Conservation (phyloP, 306 rosid genomes). For the Ormosia semicastrata region DNA sequence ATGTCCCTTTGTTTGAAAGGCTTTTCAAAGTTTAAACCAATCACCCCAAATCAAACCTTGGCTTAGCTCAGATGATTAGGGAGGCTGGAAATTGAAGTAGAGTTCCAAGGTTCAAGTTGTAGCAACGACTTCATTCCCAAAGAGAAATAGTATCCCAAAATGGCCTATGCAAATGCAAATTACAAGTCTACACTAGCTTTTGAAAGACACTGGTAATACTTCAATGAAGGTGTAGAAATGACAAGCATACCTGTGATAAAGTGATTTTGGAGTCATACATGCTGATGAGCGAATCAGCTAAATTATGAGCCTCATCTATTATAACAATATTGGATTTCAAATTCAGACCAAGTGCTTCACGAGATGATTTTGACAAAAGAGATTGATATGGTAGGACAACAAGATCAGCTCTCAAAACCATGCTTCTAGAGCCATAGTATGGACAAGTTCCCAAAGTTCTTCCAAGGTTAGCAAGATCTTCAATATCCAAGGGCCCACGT, state of each 20-base stretch:
- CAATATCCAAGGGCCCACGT: constrained; percentile 84
- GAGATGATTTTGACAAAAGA: constrained; percentile 89
- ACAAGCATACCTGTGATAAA: constrained; percentile 60
- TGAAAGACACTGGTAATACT: constrained; percentile 1
- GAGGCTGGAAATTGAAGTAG: background rate
- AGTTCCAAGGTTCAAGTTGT: background rate
- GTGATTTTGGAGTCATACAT: constrained; percentile 82
- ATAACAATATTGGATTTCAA: constrained; percentile 76
- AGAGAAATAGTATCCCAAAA: constrained; percentile 8
- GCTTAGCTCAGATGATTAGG: background rate
- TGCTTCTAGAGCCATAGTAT: constrained; percentile 89
- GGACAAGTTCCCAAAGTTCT: constrained; percentile 81
- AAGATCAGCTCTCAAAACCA: constrained; percentile 80
- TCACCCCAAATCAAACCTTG: background rate
- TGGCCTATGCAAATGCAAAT: constrained; percentile 16
- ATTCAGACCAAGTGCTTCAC: constrained; percentile 88
- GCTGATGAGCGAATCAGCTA: constrained; percentile 91
- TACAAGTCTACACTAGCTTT: background rate
- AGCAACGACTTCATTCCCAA: background rate
- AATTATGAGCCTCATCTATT: constrained; percentile 93
- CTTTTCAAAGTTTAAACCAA: background rate
- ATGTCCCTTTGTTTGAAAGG: background rate
- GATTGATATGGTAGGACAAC: constrained; percentile 96
- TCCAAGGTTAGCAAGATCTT: constrained; percentile 90
- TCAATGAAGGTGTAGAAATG: constrained; percentile 17